Evolutionary conservation across 169 alveolate species (phyloP).

Genomic region (Plasmodium billcollinsi): DNA sequence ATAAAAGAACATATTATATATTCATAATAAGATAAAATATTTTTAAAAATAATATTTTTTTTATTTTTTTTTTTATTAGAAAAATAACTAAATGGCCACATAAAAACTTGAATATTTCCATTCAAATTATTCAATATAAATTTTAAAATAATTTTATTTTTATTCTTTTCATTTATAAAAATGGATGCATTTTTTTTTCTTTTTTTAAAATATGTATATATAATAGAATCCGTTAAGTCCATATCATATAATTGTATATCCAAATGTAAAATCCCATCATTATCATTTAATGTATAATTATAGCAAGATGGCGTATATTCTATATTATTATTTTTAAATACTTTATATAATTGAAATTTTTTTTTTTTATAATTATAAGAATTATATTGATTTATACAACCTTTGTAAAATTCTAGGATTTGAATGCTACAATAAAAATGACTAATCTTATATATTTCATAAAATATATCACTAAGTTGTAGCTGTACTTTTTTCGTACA

Average conservation of each 20-base stretch:
- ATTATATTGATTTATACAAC: constrained; percentile 49
- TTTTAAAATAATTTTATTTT: constrained; percentile 48
- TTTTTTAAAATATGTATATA: constrained; percentile 37
- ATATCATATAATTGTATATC: constrained; percentile 38
- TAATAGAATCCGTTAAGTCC: constrained; percentile 1
- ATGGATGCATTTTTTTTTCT: background rate
- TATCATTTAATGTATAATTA: constrained; percentile 39
- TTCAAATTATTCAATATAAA: constrained; percentile 37
- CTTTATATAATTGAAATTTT: constrained; percentile 25
- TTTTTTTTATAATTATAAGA: constrained; percentile 31
- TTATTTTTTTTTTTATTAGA: background rate
- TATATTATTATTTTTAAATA: constrained; percentile 8
- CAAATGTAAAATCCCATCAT: constrained; percentile 1
- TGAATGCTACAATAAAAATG: constrained; percentile 58
- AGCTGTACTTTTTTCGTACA: constrained; percentile 14
- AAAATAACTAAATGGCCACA: constrained; percentile 75
- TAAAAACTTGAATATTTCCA: constrained; percentile 29
- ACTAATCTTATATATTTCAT: constrained; percentile 54
- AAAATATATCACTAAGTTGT: constrained; percentile 9
- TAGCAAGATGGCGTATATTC: constrained; percentile 47
- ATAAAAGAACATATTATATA: constrained; percentile 7
- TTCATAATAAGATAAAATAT: constrained; percentile 26
- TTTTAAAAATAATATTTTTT: background rate
- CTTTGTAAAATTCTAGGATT: constrained; percentile 46
- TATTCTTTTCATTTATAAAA: constrained; percentile 8